Conservation (phyloP, 495 filamentous ascomycete genomes). For the Penicillium canariense region DNA sequence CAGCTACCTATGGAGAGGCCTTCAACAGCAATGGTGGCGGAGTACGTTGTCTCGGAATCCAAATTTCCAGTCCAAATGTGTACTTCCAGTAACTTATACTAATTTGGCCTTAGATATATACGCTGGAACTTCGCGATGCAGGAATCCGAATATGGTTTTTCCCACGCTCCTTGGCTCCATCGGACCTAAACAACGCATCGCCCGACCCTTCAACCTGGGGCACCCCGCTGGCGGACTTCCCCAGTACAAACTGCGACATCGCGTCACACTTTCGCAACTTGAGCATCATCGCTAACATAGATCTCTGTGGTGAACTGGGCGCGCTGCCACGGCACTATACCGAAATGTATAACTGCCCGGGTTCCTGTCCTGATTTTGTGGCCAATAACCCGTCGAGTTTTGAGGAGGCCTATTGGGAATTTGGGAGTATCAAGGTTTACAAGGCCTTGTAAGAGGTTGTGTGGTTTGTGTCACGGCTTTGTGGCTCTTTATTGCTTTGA, state of each 20-base stretch:
- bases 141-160: slow-evolving; percentile 54
- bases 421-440: slow-evolving; percentile 45
- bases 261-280: slow-evolving; percentile 47
- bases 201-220: slow-evolving; percentile 51
- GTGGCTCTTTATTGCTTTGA: neutral
- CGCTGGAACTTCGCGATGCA: slow-evolving; percentile 34
- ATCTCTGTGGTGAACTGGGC: slow-evolving; percentile 46
- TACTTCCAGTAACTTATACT: neutral
- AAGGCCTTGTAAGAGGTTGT: slow-evolving; percentile 12
- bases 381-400: slow-evolving; percentile 38
- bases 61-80: neutral
- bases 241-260: slow-evolving; percentile 49
- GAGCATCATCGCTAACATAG: slow-evolving; percentile 53
- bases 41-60: slow-evolving; percentile 18
- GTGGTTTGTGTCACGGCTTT: neutral
- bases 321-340: slow-evolving; percentile 36
- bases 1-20: slow-evolving; percentile 36
- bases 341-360: slow-evolving; percentile 43
- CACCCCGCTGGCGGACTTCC: slow-evolving; percentile 49
- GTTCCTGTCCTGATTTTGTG: slow-evolving; percentile 41
- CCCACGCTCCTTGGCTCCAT: slow-evolving; percentile 37
- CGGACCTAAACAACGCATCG: slow-evolving; percentile 29
- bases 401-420: slow-evolving; percentile 52
- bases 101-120: slow-evolving; percentile 24
- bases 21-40: slow-evolving; percentile 51